Conservation (phyloP, 2,329 filamentous ascomycete species). For the Colletotrichum limetticola region DNA sequence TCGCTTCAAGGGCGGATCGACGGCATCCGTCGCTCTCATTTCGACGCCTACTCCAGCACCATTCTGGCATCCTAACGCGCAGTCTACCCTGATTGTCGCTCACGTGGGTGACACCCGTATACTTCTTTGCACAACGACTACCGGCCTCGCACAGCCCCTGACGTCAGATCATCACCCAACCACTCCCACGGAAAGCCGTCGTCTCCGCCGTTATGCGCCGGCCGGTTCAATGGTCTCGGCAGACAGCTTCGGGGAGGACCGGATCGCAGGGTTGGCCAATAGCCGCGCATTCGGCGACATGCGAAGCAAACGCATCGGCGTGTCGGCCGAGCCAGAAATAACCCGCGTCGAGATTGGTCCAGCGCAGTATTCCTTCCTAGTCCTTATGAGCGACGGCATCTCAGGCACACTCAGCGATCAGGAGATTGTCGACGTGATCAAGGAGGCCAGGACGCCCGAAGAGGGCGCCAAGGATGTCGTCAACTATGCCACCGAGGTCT, state of each 20-base stretch:
- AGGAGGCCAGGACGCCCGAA: slow-evolving; percentile 92
- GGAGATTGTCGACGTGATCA: slow-evolving; percentile 95
- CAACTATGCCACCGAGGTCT: slow-evolving; percentile 88
- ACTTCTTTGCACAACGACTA: slow-evolving; percentile 86
- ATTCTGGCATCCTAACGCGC: slow-evolving; percentile 93
- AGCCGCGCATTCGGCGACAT: slow-evolving; percentile 95
- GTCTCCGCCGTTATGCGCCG: slow-evolving; percentile 83
- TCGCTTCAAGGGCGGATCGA: slow-evolving; percentile 94
- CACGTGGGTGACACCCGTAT: slow-evolving; percentile 96
- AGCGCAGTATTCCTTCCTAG: slow-evolving; percentile 89
- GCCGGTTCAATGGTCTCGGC: slow-evolving; percentile 82
- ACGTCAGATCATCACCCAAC: slow-evolving; percentile 94
- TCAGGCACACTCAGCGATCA: slow-evolving; percentile 89
- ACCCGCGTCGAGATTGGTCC: slow-evolving; percentile 81
- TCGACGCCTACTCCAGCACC: slow-evolving; percentile 91
- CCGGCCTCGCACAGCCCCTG: slow-evolving; percentile 81
- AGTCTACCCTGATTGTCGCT: slow-evolving; percentile 84
- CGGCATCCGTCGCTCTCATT: slow-evolving; percentile 88
- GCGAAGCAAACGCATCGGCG: slow-evolving; percentile 88
- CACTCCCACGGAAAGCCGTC: slow-evolving; percentile 83
- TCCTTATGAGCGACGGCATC: slow-evolving; percentile 89
- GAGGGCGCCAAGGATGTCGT: slow-evolving; percentile 84
- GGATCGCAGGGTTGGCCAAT: slow-evolving; percentile 92
- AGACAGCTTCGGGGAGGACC: slow-evolving; percentile 97
- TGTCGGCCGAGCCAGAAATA: slow-evolving; percentile 93